Base-by-base conservation (phyloP, 441 rosid species). In the Macaranga tanarius region DNA sequence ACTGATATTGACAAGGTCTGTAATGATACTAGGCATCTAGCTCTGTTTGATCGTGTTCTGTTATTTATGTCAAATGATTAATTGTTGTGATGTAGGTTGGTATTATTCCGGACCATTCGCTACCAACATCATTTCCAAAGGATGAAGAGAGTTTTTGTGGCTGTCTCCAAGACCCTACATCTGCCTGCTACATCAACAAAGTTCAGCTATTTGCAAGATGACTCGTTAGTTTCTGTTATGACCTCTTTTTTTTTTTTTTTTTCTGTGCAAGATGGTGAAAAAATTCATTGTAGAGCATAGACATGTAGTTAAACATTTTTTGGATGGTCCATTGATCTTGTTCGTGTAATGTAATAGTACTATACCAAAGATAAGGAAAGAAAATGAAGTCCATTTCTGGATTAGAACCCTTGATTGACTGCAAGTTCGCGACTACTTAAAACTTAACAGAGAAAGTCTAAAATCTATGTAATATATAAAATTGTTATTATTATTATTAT, bases 91-190 rank as follows among this genome's bases (percentile, higher is more conserved):
- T 31, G 70, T 67, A 93, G 97, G 92, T 92, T 17, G 99, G 98
- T 34, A 90, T 95, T 61, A 89, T 81, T 64, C 99, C 98, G 16
- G 95, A 95, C 74, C 96, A 90, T 81, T 92, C 97, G 57, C 79
- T 95, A 51, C 97, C 99, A 16, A 79, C 65, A 47, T 80, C 92
- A 17, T 91, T 95, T 73, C 98, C 97, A 0, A 89, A 88, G 71
- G 96, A 90, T 2, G 98, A 82, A 57, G 92, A 88, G 23, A 83
- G 79, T 48, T 88, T 92, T 63, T 92, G 99, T 61, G 78, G 85
- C 76, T 91, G 99, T 86, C 90, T 92, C 23, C 80, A 87, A 75
- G 96, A 92, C 73, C 84, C 96, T 42, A 63, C 82, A 38, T 86
- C 97, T 42, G 62, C 91, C 75, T 95, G 98, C 83, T 69, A 89